A percentile compares a stretch with the other conserved stretches of the same genome.
These are phyloP conservation scores for Thraustochytrium striatum DNA, from an alignment of 352 stramenopile genomes.

Conservation along the genomic window DNA sequence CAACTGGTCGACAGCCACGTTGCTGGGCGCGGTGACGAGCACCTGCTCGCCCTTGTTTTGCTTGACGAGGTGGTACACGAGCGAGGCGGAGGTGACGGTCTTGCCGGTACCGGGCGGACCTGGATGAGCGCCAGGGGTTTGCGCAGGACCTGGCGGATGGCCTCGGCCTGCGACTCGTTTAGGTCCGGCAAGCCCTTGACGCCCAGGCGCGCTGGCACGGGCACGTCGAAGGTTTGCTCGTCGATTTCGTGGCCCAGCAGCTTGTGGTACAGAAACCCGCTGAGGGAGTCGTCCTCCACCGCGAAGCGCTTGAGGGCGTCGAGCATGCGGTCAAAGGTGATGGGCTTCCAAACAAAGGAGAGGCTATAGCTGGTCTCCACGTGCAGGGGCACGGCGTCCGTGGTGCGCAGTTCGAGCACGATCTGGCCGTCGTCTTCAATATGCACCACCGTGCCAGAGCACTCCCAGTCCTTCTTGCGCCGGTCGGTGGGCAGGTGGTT, in stretches of 20 bases:
- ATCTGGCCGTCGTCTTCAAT: conserved; percentile 54
- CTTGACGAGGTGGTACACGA: conserved; percentile 98
- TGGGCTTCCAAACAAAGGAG: conserved; percentile 98
- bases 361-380: conserved; percentile 93
- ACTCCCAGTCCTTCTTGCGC: conserved; percentile 71
- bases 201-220: conserved; percentile 63
- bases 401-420: conserved; percentile 42
- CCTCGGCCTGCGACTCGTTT: conserved; percentile 90
- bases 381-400: conserved; percentile 68
- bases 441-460: conserved; percentile 56
- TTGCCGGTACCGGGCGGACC: conserved; percentile 93
- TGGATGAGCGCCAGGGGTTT: conserved; percentile 97
- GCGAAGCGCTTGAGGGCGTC: conserved; percentile 96
- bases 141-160: conserved; percentile 89
- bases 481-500: conserved; percentile 57
- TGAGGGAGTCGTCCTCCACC: conserved; percentile 95
- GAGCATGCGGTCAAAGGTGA: conserved; percentile 98
- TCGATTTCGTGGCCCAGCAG: conserved; percentile 95
- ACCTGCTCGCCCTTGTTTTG: conserved; percentile 85
- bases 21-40: conserved; percentile 95
- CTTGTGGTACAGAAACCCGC: conserved; percentile 98
- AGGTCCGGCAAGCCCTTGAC: conserved; percentile 91
- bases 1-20: conserved; percentile 97
- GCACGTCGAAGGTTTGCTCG: conserved; percentile 79
- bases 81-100: conserved; percentile 92